Evolutionary conservation across 495 filamentous ascomycete species (phyloP).

Genomic region (Lasiosphaeria miniovina): DNA sequence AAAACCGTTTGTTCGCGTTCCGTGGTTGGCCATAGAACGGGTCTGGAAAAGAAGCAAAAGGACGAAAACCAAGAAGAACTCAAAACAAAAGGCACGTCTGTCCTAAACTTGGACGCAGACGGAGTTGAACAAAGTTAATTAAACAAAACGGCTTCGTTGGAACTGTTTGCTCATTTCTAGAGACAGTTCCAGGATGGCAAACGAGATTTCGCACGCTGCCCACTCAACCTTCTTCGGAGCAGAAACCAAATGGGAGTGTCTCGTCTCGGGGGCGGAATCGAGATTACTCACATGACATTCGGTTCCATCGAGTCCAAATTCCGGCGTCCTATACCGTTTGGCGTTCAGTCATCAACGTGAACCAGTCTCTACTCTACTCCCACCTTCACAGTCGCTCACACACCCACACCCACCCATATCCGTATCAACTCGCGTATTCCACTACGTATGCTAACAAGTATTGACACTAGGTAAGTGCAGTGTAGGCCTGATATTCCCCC

Average conservation of each 20-base stretch:
- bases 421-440: no score
- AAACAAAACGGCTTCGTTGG: neutral
- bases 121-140: neutral
- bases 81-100: neutral
- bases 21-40: slow-evolving; percentile 15
- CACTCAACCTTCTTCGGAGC: neutral
- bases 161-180: neutral
- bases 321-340: no score
- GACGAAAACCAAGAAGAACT: neutral
- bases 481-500: no score
- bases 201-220: neutral
- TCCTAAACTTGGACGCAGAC: neutral
- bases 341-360: neutral
- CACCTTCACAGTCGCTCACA: no score
- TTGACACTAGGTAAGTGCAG: no score
- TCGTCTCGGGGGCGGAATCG: slow-evolving; percentile 7
- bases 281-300: slow-evolving; percentile 5
- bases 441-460: no score
- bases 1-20: slow-evolving; percentile 2
- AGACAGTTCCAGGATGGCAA: neutral
- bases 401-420: neutral
- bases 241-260: slow-evolving; percentile 11
- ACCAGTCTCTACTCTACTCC: neutral
- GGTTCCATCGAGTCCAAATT: no score
- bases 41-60: slow-evolving; percentile 1